Percentiles rank a stretch among this genome's conserved stretches.
phyloP scores from a whole-genome alignment of 768 basidiomycete genomes.

The Russula lepida region DNA sequence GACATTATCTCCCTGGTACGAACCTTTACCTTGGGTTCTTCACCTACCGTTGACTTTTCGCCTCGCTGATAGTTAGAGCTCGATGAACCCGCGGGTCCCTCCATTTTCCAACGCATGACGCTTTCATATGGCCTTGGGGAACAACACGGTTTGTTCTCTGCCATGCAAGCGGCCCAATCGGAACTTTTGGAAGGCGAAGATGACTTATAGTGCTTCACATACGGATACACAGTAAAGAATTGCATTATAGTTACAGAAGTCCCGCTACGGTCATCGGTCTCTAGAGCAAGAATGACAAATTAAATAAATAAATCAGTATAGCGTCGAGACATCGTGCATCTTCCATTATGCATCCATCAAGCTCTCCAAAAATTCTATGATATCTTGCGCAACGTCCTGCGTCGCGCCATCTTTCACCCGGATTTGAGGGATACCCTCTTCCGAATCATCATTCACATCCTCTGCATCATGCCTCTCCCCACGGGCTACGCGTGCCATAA shows the following conservation, averaged over 20 bases:
- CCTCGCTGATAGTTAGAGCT: conserved; percentile 51
- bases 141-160: conserved; percentile 59
- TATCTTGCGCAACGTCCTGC: conserved; percentile 30
- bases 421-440: conserved; percentile 2
- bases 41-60: neutral
- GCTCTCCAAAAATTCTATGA: conserved; percentile 46
- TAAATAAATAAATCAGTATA: conserved; percentile 6
- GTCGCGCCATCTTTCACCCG: conserved; percentile 19
- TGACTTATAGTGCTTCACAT: neutral
- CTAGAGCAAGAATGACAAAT: neutral
- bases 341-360: conserved; percentile 25
- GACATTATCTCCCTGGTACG: conserved; percentile 81
- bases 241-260: conserved; percentile 1
- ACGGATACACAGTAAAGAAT: neutral
- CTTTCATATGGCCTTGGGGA: conserved; percentile 79
- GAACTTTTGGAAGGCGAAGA: conserved; percentile 10
- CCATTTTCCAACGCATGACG: conserved; percentile 61
- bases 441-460: conserved; percentile 13
- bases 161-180: conserved; percentile 35
- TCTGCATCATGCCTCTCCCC: conserved; percentile 13
- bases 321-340: neutral
- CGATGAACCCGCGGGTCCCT: conserved; percentile 37
- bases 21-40: neutral
- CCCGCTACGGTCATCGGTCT: neutral
- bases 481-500: conserved; percentile 25